Conservation (phyloP, 352 stramenopile genomes). For the Blastocystis hominis region DNA sequence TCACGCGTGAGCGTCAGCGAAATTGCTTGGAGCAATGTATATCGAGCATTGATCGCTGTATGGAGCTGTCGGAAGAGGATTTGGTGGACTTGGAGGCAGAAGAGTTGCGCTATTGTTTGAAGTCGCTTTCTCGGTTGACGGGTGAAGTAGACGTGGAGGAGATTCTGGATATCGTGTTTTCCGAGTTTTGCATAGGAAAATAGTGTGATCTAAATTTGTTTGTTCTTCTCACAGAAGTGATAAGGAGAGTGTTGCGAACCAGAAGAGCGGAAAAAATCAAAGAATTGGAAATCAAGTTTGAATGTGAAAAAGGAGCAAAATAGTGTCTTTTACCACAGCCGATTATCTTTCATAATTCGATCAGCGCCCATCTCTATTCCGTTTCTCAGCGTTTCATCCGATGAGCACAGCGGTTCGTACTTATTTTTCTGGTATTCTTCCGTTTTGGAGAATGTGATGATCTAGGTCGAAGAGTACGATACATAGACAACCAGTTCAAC, state of each 20-base stretch:
- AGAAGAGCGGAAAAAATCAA: too few relatives aligned
- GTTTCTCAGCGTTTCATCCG: not conserved
- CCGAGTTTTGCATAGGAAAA: constrained; percentile 80
- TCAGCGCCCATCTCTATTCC: not conserved
- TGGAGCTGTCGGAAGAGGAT: constrained; percentile 3
- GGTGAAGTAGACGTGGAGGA: constrained; percentile 76
- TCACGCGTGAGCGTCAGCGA: constrained; percentile 9
- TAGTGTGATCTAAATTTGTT: constrained; percentile 59
- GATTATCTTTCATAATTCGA: not conserved
- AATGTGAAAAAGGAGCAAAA: not conserved
- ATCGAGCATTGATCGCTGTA: not conserved
- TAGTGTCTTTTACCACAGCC: not conserved
- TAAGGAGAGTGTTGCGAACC: too few relatives aligned
- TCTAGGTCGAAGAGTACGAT: constrained; percentile 10
- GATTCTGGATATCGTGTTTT: constrained; percentile 74
- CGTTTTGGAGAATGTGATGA: not conserved
- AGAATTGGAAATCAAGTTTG: not conserved
- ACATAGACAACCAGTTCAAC: constrained; percentile 44
- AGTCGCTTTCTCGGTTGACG: constrained; percentile 71
- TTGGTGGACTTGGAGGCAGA: constrained; percentile 73
- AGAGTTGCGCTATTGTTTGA: constrained; percentile 70
- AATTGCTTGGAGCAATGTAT: constrained; percentile 52
- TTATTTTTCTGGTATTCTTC: constrained; percentile 43
- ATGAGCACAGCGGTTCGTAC: constrained; percentile 45
- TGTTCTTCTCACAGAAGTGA: not conserved